Evolutionary conservation across 768 basidiomycete species (phyloP).

Genomic region (Tylopilus rubrobrunneus): DNA sequence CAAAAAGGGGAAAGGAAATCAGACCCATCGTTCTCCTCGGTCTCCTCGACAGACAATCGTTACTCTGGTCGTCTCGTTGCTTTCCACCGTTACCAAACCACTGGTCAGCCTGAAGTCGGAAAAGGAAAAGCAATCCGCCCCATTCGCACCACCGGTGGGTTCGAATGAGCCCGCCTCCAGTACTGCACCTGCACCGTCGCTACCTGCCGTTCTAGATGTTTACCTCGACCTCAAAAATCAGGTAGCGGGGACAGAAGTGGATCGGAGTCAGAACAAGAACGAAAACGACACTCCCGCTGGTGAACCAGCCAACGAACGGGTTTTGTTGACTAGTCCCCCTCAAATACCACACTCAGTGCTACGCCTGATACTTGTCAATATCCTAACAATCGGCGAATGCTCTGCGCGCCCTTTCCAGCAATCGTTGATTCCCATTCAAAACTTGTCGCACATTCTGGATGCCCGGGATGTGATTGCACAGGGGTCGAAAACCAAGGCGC

Average conservation of each 20-base stretch:
- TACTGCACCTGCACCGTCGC: constrained; percentile 1
- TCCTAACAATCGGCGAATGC: constrained; percentile 96
- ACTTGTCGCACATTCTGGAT: constrained; percentile 84
- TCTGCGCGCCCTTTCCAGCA: constrained; percentile 95
- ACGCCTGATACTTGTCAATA: constrained; percentile 91
- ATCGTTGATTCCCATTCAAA: constrained; percentile 86
- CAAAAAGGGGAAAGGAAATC: constrained; percentile 96
- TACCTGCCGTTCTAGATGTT: constrained; percentile 8
- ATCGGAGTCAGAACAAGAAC: constrained; percentile 22
- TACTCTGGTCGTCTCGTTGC: constrained; percentile 82
- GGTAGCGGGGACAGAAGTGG: constrained; percentile 11
- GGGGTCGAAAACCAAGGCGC: constrained; percentile 82
- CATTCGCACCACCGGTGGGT: constrained; percentile 17
- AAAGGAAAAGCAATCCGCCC: constrained; percentile 34
- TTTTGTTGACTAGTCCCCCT: constrained; percentile 70
- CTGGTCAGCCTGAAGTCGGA: constrained; percentile 59
- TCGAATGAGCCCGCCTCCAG: constrained; percentile 13
- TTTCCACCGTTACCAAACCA: constrained; percentile 87
- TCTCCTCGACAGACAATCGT: constrained; percentile 79
- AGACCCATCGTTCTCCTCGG: constrained; percentile 90
- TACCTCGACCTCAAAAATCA: constrained; percentile 12
- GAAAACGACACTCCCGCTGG: constrained; percentile 14
- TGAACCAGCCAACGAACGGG: constrained; percentile 35
- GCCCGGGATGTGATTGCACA: constrained; percentile 86
- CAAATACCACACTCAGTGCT: constrained; percentile 83